Conservation (phyloP, 306 rosid species). For the Lathyrus aphaca region DNA sequence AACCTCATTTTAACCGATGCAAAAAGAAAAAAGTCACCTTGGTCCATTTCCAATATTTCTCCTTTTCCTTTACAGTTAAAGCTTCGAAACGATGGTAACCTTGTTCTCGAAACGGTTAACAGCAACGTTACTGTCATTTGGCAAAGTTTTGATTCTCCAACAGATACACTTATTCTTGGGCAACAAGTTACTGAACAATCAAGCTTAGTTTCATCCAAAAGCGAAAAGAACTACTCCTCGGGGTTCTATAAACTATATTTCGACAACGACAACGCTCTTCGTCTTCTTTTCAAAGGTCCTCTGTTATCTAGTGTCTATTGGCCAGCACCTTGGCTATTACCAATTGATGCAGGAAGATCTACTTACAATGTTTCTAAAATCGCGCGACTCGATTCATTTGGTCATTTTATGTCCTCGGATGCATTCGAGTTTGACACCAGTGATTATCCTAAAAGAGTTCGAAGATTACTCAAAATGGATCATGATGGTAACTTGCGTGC, state of each 20-base stretch:
- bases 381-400: conserved; percentile 33
- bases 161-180: conserved; percentile 56
- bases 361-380: conserved; percentile 42
- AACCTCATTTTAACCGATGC: conserved; percentile 56
- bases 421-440: background rate
- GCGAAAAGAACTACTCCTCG: conserved; percentile 41
- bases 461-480: conserved; percentile 37
- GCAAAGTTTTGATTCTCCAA: conserved; percentile 61
- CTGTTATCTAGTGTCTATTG: conserved; percentile 42
- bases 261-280: conserved; percentile 51
- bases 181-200: conserved; percentile 41
- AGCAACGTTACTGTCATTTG: conserved; percentile 38
- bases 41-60: conserved; percentile 45
- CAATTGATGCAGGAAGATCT: conserved; percentile 31
- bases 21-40: conserved; percentile 35
- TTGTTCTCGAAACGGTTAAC: conserved; percentile 33
- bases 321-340: conserved; percentile 35
- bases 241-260: conserved; percentile 52
- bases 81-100: conserved; percentile 53
- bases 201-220: conserved; percentile 39
- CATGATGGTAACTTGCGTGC: conserved; percentile 47
- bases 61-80: conserved; percentile 11
- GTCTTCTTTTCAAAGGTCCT: conserved; percentile 34
- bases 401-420: conserved; percentile 46
- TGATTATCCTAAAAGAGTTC: background rate